Base-by-base conservation (phyloP, 2,329 filamentous ascomycete species). In the Penicillium sp. region DNA sequence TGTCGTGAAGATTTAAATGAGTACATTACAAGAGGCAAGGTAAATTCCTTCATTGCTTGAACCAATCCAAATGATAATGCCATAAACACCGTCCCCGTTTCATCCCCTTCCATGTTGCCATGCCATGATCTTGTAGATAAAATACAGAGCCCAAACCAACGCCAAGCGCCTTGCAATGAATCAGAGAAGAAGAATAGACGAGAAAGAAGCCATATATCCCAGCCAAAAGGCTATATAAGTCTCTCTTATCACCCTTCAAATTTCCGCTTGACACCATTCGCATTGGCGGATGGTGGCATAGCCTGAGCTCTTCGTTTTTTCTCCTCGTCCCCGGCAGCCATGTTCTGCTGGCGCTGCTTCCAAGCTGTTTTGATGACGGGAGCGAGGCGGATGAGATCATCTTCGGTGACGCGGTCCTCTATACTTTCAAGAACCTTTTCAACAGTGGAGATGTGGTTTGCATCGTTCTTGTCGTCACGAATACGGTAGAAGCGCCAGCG, bases 341-440 rank as follows among this genome's bases (percentile, higher is more conserved):
- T 61, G 50, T 60, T 62, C 16, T 85, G 74, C 57, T 79, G 74
- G 32, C 84, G 81, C 61, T 83, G 79, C 75, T 96, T 96, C 87
- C 92, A 96, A 14, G 85, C 86, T 31, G 87, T 83, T 63, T 89
- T 86, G 64, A 97, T 93, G n/a, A 75, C 79, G 37, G 81, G 82
- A 29, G 89, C 89, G 0, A 84, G 81, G 2, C 77, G 81, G 44
- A 92, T 81, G 34, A 99, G 80, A 69, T 99, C 92, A 55, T 89
- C 81, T 74, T 96, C 86, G 0, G 85, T 89, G 11, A 99, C 91
- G 1, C 86, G 86, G 67, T 97, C 91, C 58, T 86, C 82, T 65
- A 99, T 97, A 73, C 90, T 96, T 62, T 93, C 88, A 57, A 97
- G 82, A 4, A 99, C 94, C 70, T 89, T 95, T 26, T 86, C 80